These are phyloP conservation scores for Xylaria sp. DNA, from an alignment of 2,329 filamentous ascomycete species.

Conservation along the genomic window DNA sequence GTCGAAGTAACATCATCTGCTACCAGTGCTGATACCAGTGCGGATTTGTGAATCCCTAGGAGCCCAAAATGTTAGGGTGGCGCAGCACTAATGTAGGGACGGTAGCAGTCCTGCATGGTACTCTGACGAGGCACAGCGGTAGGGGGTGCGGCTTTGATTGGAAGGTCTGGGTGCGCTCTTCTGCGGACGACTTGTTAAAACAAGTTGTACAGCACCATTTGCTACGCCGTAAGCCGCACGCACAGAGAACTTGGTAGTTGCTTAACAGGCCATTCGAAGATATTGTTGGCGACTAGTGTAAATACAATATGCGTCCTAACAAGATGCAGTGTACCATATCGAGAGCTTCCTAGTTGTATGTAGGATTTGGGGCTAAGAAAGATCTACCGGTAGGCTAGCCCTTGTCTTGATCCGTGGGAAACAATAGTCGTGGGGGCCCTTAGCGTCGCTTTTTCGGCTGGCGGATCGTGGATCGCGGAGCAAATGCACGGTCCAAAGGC, in stretches of 20 bases:
- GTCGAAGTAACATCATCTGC: background rate
- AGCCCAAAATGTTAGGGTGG: background rate
- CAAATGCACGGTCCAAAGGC: too few relatives aligned
- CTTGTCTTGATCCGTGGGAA: too few relatives aligned
- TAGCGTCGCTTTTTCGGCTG: too few relatives aligned
- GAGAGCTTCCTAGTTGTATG: too few relatives aligned
- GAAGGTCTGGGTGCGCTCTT: background rate
- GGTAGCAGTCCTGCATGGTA: conserved; percentile 3
- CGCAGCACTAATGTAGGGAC: background rate
- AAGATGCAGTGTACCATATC: too few relatives aligned
- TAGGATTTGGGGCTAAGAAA: too few relatives aligned
- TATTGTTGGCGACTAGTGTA: too few relatives aligned
- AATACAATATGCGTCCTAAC: too few relatives aligned
- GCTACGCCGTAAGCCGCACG: background rate
- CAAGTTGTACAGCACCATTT: background rate
- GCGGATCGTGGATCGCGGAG: too few relatives aligned
- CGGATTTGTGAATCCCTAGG: background rate
- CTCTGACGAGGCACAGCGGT: background rate
- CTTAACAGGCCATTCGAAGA: too few relatives aligned
- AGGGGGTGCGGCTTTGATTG: background rate
- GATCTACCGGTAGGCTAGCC: too few relatives aligned
- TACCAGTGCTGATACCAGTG: background rate
- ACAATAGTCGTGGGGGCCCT: too few relatives aligned
- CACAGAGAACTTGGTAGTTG: background rate
- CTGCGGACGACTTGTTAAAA: background rate